Percentiles rank a stretch among this genome's conserved stretches.
phyloP scores from a whole-genome alignment of 768 basidiomycete genomes.

The Collybiopsis luxurians region DNA sequence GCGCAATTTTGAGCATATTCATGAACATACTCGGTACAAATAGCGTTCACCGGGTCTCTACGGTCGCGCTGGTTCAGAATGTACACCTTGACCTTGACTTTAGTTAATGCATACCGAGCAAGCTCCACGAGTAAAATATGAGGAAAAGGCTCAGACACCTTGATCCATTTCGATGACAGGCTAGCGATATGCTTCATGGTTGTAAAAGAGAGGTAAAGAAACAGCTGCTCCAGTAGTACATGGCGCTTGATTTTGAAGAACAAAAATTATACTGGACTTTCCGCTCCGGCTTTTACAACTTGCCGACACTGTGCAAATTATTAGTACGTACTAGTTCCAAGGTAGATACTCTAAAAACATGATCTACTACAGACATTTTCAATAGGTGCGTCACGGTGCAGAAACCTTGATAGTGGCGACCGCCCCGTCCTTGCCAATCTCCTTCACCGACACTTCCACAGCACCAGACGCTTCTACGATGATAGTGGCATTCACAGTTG shows the following conservation, averaged over 20 bases:
- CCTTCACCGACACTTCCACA: conserved; percentile 35
- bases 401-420: conserved; percentile 2
- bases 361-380: no score
- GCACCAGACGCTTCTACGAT: conserved; percentile 29
- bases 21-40: conserved; percentile 41
- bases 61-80: background rate
- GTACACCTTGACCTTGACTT: background rate
- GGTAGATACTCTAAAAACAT: no score
- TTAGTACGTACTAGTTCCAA: no score
- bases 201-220: background rate
- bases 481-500: conserved; percentile 47
- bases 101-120: conserved; percentile 31
- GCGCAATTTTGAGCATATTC: background rate
- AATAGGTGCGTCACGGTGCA: conserved; percentile 3
- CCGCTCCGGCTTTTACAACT: no score
- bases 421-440: conserved; percentile 26
- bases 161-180: conserved; percentile 42
- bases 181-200: background rate
- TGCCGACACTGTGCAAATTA: no score
- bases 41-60: conserved; percentile 69
- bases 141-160: conserved; percentile 43
- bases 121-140: conserved; percentile 47
- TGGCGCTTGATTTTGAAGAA: no score
- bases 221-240: background rate
- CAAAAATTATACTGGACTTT: no score